A percentile compares a stretch with the other conserved stretches of the same genome.
Evolutionary conservation across 495 filamentous ascomycete genomes (phyloP).

Genomic region (Hypoxylon intermedium): DNA sequence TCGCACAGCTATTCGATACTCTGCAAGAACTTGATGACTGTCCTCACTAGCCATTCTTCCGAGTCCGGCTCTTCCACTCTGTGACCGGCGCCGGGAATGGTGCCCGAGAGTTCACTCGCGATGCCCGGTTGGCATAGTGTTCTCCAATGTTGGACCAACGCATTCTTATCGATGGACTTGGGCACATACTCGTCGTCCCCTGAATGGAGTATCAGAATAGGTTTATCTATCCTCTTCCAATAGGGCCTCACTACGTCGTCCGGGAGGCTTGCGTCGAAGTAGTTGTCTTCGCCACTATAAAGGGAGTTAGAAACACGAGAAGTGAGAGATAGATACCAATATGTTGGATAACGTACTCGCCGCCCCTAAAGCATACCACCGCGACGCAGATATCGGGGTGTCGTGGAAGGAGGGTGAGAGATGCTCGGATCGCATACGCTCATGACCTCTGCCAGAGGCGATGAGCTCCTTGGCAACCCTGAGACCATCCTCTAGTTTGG

Average conservation of each 20-base stretch:
- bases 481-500: conserved; percentile 59
- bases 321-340: neutral
- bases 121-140: conserved; percentile 45
- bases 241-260: conserved; percentile 64
- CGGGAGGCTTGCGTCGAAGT: conserved; percentile 80
- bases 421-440: conserved; percentile 63
- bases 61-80: conserved; percentile 47
- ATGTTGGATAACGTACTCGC: conserved; percentile 47
- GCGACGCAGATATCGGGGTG: conserved; percentile 67
- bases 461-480: conserved; percentile 62
- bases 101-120: conserved; percentile 48
- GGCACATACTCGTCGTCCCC: conserved; percentile 77
- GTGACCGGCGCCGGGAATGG: conserved; percentile 54
- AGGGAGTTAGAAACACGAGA: conserved; percentile 12
- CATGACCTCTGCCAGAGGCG: conserved; percentile 56
- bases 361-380: conserved; percentile 72
- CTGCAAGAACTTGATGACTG: conserved; percentile 48
- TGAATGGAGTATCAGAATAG: conserved; percentile 71
- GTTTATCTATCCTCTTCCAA: conserved; percentile 66
- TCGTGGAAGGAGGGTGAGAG: conserved; percentile 55
- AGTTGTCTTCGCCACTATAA: conserved; percentile 77
- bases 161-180: conserved; percentile 65
- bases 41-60: conserved; percentile 47
- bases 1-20: conserved; percentile 33
- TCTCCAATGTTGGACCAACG: conserved; percentile 69